Base-by-base conservation (phyloP, 169 alveolate genomes). In the Plasmodium malariae region DNA sequence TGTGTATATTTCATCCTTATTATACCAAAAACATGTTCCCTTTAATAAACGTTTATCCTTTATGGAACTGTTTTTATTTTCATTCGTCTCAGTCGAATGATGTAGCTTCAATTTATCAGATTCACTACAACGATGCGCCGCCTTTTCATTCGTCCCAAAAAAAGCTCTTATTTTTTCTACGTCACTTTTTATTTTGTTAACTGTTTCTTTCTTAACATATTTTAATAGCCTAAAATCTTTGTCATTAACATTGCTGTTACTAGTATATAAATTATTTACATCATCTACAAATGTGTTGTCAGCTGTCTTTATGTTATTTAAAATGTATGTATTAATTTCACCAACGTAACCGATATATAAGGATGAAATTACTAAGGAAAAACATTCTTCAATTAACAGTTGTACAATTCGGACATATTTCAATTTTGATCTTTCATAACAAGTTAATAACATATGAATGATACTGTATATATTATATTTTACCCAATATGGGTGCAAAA, bases 271-370 rank as follows among this genome's bases (percentile, higher is more conserved):
- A 17, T 67, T 80, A 2, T 14, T 83, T 51, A 51, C 67, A 9
- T 83, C 91, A 49, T 11, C 11, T 40, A 49, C 40, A 83, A 37
- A 65, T 4, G 70, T 67, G 32, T 37, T 67, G 12, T 83, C 74
- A n/a, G 36, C 7, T 7, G 14, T 24, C 5, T 26, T 21, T 7
- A 65, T 30, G 40, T 48, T 76, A 36, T 83, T 83, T 59, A 83
- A 83, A 49, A 83, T 34, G 63, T 67, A 83, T 19, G 60, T n/a
- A 57, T 83, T 83, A 34, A 83, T 54, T 34, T 83, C 85, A 14
- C 91, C 91, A 14, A 54, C 85, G 30, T 83, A 83, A 7, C 91
- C 91, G n/a, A 70, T 83, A 51, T 34, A 83, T 65, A 83, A 67
- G 9, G 91, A 83, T 12, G 91, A 67, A 49, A 83, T 32, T 1